Conservation (phyloP, 257 asterid species). For the Solanum medicagineum region DNA sequence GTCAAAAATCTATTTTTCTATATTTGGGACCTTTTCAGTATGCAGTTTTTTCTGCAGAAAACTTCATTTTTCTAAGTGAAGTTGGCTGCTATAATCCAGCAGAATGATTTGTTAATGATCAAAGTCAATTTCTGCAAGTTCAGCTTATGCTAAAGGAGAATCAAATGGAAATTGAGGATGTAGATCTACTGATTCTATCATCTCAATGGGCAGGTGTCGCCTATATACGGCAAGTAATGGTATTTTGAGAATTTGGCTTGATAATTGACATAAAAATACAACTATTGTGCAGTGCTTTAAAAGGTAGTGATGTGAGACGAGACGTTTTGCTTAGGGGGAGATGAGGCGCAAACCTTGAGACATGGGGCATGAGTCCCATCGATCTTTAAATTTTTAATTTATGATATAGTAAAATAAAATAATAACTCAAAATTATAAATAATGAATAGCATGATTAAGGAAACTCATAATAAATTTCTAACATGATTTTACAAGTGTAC, state of each 20-base stretch:
- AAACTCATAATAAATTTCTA: too few relatives aligned
- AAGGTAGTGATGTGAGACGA: too few relatives aligned
- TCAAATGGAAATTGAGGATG: slow-evolving; percentile 47
- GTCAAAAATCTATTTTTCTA: neutral
- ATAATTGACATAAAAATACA: neutral
- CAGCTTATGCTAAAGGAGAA: slow-evolving; percentile 52
- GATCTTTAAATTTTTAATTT: too few relatives aligned
- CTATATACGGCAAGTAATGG: slow-evolving; percentile 49
- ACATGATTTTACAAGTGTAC: too few relatives aligned
- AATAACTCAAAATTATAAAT: too few relatives aligned
- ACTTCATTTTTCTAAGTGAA: neutral
- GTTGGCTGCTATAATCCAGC: neutral
- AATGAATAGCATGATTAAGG: too few relatives aligned
- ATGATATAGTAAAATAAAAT: too few relatives aligned
- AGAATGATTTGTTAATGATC: neutral
- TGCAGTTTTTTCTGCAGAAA: neutral
- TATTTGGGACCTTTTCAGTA: neutral
- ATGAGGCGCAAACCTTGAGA: too few relatives aligned
- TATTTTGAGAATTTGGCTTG: neutral
- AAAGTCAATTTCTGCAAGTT: neutral
- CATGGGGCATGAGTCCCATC: too few relatives aligned
- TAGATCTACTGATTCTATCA: slow-evolving; percentile 70
- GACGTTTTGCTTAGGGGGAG: too few relatives aligned
- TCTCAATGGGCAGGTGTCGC: slow-evolving; percentile 82
- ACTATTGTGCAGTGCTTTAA: neutral